Percentiles rank a stretch among this genome's conserved stretches.
These are phyloP conservation scores for Candida pseudocylindracea DNA, from an alignment of 1,139 yeast species.

Conservation along the genomic window DNA sequence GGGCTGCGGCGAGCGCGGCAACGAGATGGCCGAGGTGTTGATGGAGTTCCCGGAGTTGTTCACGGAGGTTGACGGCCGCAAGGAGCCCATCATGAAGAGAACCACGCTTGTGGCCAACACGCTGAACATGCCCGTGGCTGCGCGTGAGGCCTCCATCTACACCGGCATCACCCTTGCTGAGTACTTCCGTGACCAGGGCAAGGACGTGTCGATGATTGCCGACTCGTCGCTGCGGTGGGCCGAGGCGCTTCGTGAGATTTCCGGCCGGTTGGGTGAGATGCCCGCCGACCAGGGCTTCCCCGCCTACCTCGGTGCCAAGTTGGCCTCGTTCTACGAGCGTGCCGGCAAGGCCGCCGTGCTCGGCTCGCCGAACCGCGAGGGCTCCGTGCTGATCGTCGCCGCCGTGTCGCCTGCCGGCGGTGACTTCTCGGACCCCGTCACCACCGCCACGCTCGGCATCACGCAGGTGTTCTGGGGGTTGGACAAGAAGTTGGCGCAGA, in stretches of 20 bases:
- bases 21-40: constrained; percentile 97
- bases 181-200: constrained; percentile 99
- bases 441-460: constrained; percentile 93
- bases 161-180: constrained; percentile 98
- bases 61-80: constrained; percentile 78
- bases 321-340: constrained; percentile 97
- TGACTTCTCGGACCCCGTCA: constrained; percentile 99
- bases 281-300: constrained; percentile 99
- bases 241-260: constrained; percentile 97
- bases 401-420: constrained; percentile 99
- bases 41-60: constrained; percentile 98
- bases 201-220: constrained; percentile 97
- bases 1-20: constrained; percentile 35
- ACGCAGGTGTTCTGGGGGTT: constrained; percentile 99
- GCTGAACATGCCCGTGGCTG: constrained; percentile 99
- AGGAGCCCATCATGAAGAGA: constrained; percentile 99
- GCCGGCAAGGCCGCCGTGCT: constrained; percentile 94
- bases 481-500: constrained; percentile 96
- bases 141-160: constrained; percentile 97
- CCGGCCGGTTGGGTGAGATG: constrained; percentile 99
- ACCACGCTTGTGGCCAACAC: constrained; percentile 97
- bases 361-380: constrained; percentile 91
- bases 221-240: constrained; percentile 99
- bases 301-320: constrained; percentile 94
- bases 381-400: constrained; percentile 96